phyloP scores from a whole-genome alignment of 257 asterid species.

The Penstemon barbatus region DNA sequence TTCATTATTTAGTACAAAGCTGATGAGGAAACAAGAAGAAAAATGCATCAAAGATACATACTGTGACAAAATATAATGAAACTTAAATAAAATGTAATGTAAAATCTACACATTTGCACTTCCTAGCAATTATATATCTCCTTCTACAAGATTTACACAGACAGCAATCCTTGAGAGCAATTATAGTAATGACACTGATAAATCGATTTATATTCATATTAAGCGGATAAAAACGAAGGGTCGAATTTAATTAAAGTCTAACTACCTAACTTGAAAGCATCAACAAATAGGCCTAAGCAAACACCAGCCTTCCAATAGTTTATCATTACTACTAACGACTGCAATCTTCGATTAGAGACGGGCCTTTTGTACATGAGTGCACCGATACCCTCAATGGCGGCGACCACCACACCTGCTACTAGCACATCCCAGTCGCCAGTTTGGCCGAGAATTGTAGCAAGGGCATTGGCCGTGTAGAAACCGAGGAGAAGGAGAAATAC shows the following conservation, averaged over 20 bases:
- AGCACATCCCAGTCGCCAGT: constrained; percentile 98
- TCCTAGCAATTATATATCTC: too few relatives aligned
- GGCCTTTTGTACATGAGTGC: constrained; percentile 89
- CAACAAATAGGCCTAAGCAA: constrained; percentile 95
- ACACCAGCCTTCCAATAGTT: constrained; percentile 98
- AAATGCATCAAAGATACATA: too few relatives aligned
- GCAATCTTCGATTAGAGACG: constrained; percentile 54
- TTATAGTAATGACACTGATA: too few relatives aligned
- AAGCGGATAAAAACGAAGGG: too few relatives aligned
- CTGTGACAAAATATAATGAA: too few relatives aligned
- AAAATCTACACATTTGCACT: too few relatives aligned
- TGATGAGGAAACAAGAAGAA: too few relatives aligned
- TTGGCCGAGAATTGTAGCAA: constrained; percentile 93
- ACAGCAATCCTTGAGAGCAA: too few relatives aligned
- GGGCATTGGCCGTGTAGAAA: constrained; percentile 92
- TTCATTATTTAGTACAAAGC: too few relatives aligned
- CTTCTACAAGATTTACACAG: too few relatives aligned
- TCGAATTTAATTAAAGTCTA: constrained; percentile 2
- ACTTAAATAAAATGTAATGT: too few relatives aligned
- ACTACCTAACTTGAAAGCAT: constrained; percentile 97
- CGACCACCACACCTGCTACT: constrained; percentile 90
- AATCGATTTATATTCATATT: too few relatives aligned
- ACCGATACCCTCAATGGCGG: constrained; percentile 95
- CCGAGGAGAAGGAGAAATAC: constrained; percentile 90
- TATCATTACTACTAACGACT: constrained; percentile 71